phyloP scores from a whole-genome alignment of 176 grass and related monocot genomes.

The Oryza coarctata region DNA sequence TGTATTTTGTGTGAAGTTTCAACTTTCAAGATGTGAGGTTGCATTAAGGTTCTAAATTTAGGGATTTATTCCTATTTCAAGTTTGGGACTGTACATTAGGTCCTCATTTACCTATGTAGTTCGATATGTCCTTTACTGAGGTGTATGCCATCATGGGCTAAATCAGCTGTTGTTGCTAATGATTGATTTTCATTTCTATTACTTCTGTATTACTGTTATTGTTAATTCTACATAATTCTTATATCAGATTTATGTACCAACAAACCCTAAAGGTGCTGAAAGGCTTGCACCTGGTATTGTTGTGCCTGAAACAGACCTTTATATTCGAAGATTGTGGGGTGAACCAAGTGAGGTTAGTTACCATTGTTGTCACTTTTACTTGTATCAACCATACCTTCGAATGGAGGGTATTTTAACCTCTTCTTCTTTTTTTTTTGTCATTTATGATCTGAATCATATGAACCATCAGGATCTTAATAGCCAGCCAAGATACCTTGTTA shows the following conservation, averaged over 20 bases:
- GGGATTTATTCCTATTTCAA: background rate
- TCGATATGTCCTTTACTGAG: background rate
- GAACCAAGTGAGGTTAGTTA: conserved; percentile 84
- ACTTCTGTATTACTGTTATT: background rate
- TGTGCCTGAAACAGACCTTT: conserved; percentile 78
- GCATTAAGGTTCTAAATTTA: background rate
- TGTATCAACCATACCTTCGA: background rate
- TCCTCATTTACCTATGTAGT: background rate
- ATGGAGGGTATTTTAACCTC: background rate
- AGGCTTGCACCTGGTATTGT: conserved; percentile 75
- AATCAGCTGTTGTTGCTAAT: background rate
- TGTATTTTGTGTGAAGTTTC: background rate
- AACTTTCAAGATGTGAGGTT: background rate
- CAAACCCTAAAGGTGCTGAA: conserved; percentile 89
- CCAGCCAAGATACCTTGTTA: background rate
- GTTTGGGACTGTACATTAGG: background rate
- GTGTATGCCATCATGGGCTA: background rate
- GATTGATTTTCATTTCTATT: too few relatives aligned
- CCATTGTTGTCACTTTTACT: conserved; percentile 22
- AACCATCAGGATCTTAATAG: conserved; percentile 64
- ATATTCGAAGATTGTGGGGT: conserved; percentile 74
- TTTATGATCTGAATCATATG: conserved; percentile 27
- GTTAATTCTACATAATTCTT: background rate
- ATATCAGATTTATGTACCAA: conserved; percentile 63
- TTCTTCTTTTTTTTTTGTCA: background rate